Base-by-base conservation (phyloP, 2,329 filamentous ascomycete genomes). In the Fulvia fulva region DNA sequence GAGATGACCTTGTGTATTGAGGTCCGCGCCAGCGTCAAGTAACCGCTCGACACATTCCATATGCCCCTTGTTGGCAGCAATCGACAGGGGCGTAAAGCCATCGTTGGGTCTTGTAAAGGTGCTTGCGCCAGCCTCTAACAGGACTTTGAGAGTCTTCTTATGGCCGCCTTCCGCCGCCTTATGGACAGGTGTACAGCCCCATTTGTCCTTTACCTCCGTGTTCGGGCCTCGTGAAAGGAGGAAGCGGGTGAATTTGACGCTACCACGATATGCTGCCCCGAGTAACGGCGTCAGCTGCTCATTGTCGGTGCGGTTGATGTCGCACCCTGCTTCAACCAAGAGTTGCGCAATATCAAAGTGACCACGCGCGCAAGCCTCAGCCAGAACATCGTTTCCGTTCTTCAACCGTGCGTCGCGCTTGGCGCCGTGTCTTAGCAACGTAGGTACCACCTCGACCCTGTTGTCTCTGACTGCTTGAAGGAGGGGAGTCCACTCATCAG, bases 11-110 rank as follows among this genome's bases (percentile, higher is more conserved):
- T 53, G 44, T 30, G 25, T 5, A 44, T 57, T 57, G 1, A 51
- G 41, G 21, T 57, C 55, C 2, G 55, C 55, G 16, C 51, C 50
- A n/a, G 47, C 32, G 16, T 49, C 44, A 22, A 57, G 46, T 5
- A 57, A 25, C 7, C 46, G 37, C 5, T 49, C 51, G 1, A 53
- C 55, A 21, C 28, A 41, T 34, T 53, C 41, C n/a, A 47, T 47
- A 11, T 44, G 49, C 12, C 50, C 49, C 19, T 23, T 25, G 7
- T 47, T 46, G 7, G 55, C 55, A 46, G 55, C 55, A 14, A 53
- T 53, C 4, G 41, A 45, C 7, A 53, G n/a, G 12, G 50, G 50
- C 3, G 55, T 53, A 32, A 41, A 49, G 5, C 46, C 50, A 28
- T 41, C 21, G 16, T 30, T 28, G 19, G 41, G 25, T 12, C 21